These are phyloP conservation scores for Parasarocladium wereldwijsianum DNA, from an alignment of 2,329 filamentous ascomycete species.

Conservation along the genomic window DNA sequence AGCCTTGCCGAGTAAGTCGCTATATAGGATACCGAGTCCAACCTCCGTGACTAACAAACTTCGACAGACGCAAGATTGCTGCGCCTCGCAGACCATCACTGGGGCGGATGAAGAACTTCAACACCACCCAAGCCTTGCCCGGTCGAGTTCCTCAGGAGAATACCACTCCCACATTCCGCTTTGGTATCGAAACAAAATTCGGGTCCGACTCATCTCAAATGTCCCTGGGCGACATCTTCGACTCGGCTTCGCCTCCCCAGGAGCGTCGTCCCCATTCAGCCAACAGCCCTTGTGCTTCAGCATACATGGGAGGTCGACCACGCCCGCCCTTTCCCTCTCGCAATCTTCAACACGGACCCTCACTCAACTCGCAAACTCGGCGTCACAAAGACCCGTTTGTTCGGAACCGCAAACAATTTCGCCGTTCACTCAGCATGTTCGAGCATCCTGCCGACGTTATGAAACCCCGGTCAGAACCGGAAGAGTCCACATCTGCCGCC, in stretches of 20 bases:
- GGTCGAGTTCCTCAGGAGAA: slow-evolving; percentile 46
- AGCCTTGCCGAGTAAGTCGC: slow-evolving; percentile 36
- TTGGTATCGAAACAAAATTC: slow-evolving; percentile 32
- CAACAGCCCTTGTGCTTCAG: slow-evolving; percentile 39
- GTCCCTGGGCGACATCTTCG: slow-evolving; percentile 67
- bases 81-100: slow-evolving; percentile 61
- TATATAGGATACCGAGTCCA: slow-evolving; percentile 9
- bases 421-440: slow-evolving; percentile 95
- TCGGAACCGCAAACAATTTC: slow-evolving; percentile 74
- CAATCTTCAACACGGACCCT: slow-evolving; percentile 58
- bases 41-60: too few species aligned
- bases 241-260: slow-evolving; percentile 57
- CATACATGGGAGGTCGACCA: slow-evolving; percentile 44
- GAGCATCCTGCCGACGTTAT: slow-evolving; percentile 81
- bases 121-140: slow-evolving; percentile 49
- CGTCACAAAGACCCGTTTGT: slow-evolving; percentile 58
- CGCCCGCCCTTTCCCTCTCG: slow-evolving; percentile 47
- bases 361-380: slow-evolving; percentile 52
- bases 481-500: slow-evolving; percentile 25
- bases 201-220: slow-evolving; percentile 25
- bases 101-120: slow-evolving; percentile 58
- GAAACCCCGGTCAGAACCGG: slow-evolving; percentile 54
- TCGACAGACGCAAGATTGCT: slow-evolving; percentile 50
- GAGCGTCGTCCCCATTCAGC: slow-evolving; percentile 48
- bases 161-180: slow-evolving; percentile 60